Percentiles rank a stretch among this genome's conserved stretches.
These are phyloP conservation scores for Xylaria digitata DNA, from an alignment of 2,329 filamentous ascomycete species.

Conservation along the genomic window DNA sequence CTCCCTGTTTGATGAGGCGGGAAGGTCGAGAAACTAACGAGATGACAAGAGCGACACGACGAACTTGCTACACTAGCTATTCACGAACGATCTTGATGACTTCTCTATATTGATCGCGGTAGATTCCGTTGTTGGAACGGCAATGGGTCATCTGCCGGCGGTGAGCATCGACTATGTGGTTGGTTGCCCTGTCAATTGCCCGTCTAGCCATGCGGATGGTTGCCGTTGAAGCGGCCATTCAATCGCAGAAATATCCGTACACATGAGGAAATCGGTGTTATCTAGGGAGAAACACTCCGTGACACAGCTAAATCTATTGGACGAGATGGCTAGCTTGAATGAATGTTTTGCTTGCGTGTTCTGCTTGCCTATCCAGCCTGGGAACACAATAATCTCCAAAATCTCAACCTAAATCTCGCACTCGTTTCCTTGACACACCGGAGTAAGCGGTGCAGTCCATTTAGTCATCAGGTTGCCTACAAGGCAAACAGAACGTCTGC, in stretches of 20 bases:
- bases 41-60: not conserved
- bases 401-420: not conserved
- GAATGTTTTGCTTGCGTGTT: not conserved
- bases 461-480: constrained; percentile 21
- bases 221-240: constrained; percentile 31
- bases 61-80: not conserved
- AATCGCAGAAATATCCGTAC: constrained; percentile 18
- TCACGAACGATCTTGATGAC: not conserved
- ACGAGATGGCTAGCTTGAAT: not conserved
- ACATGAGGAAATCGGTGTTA: constrained; percentile 12
- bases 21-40: constrained; percentile 8
- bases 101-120: not conserved
- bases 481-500: constrained; percentile 18
- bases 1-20: constrained; percentile 12
- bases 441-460: constrained; percentile 11
- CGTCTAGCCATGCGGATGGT: constrained; percentile 32
- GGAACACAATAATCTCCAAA: constrained; percentile 10
- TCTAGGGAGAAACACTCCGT: constrained; percentile 1
- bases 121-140: not conserved
- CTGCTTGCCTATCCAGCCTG: constrained; percentile 1
- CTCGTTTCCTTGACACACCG: not conserved
- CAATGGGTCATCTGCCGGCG: constrained; percentile 25
- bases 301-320: not conserved
- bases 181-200: constrained; percentile 32
- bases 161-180: constrained; percentile 26